Evolutionary conservation across 345 rosid genomes (phyloP), one percentile per base, ranked within the genome.

Genomic region (Salix suchowensis): DNA sequence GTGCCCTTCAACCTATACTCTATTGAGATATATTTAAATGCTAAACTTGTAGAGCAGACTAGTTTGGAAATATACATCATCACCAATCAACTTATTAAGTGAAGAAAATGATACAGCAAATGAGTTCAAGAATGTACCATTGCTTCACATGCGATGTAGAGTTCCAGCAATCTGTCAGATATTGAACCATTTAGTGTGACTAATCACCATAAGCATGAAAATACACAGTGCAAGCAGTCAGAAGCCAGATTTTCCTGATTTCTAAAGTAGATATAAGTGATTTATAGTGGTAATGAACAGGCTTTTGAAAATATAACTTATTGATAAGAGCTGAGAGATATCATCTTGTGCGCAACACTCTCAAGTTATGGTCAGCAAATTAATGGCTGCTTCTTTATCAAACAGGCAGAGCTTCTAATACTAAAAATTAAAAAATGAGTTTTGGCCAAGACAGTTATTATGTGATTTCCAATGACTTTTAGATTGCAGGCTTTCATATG

Each of bases 161-260:
- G 60, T 71, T 85, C 99, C 99, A 96, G 86, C 99, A 93, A 85
- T 77, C 99, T 92, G 88, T 77, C 80, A 83, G 81, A 83, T 3
- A 82, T 69, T 52, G 28, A 68, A 80, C 71, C 67, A 77, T 28
- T 64, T 69, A 16, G 28, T 50, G 68, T 73, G 74, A 82, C 32
- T 34, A 67, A 74, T 74, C 7, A 55, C 26, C 46, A 72, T 46
- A 76, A 46, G 71, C 72, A 76, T 68, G 54, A 64, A 46, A 52
- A 28, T 16, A 76, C 28, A 6, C 12, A 21, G 13, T 16, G 12
- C 3, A 30, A 34, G 55, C 18, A 23, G 58, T 44, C 7, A 13
- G 52, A 58, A 37, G 24, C 44, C 12, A 61, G 0, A 39, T 32
- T 36, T 39, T 40, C 4, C 21, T 7, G 16, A 37, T 39, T 37